phyloP scores from a whole-genome alignment of 2,329 filamentous ascomycete genomes.

The Aspergillus chevalieri region DNA sequence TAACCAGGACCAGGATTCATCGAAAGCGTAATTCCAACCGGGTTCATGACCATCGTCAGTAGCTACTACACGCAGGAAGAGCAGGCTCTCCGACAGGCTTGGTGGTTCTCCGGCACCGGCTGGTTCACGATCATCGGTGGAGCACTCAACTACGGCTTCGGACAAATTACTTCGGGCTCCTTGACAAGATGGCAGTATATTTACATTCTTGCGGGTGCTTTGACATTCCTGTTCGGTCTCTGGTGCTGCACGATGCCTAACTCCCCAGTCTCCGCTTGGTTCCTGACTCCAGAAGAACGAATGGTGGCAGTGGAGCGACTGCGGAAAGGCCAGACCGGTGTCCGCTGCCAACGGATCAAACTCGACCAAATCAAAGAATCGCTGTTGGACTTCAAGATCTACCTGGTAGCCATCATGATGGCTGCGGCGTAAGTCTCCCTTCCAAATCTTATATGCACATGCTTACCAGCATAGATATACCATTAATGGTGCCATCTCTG shows the following conservation, averaged over 20 bases:
- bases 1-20: constrained; percentile 40
- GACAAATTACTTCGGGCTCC: constrained; percentile 51
- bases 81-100: constrained; percentile 58
- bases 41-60: constrained; percentile 59
- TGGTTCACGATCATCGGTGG: constrained; percentile 59
- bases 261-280: constrained; percentile 63
- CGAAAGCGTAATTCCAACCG: constrained; percentile 60
- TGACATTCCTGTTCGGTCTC: constrained; percentile 60
- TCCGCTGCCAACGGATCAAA: constrained; percentile 58
- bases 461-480: constrained; percentile 47
- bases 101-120: constrained; percentile 58
- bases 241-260: constrained; percentile 62
- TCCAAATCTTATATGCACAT: neutral
- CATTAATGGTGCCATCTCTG: constrained; percentile 64
- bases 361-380: constrained; percentile 53
- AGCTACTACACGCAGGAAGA: constrained; percentile 61
- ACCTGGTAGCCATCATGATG: constrained; percentile 63
- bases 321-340: constrained; percentile 57
- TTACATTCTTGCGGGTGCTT: constrained; percentile 57
- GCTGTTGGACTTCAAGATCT: constrained; percentile 55
- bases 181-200: constrained; percentile 65
- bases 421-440: constrained; percentile 47
- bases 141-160: constrained; percentile 62
- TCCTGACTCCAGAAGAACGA: constrained; percentile 57
- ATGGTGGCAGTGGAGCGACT: constrained; percentile 60